Evolutionary conservation across 306 rosid species (phyloP).

Genomic region (Mucuna pruriens): DNA sequence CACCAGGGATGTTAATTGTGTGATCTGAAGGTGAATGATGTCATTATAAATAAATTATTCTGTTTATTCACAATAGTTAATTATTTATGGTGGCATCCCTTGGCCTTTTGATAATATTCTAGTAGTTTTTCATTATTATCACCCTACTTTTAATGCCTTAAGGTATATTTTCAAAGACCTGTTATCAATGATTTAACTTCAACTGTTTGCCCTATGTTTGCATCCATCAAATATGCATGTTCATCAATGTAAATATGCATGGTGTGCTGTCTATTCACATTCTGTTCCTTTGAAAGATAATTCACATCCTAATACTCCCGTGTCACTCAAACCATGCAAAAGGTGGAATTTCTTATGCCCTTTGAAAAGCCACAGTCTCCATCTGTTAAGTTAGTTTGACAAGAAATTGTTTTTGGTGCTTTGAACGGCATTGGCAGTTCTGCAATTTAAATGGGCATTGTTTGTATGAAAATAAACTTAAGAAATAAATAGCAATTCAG

Average conservation of each 20-base stretch:
- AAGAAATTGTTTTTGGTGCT: not conserved
- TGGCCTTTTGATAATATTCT: not conserved
- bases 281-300: not conserved
- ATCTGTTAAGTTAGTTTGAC: constrained; percentile 8
- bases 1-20: not conserved
- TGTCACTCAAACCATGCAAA: not conserved
- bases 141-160: not conserved
- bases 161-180: not conserved
- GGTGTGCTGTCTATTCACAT: not conserved
- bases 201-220: not conserved
- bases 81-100: constrained; percentile 1
- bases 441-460: not conserved
- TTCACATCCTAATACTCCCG: not conserved
- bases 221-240: not conserved
- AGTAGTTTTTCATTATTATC: not conserved
- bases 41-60: not conserved
- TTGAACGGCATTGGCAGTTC: not conserved
- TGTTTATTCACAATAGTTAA: constrained; percentile 4
- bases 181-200: not conserved
- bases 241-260: not conserved
- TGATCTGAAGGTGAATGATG: constrained; percentile 13
- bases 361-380: not conserved
- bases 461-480: not conserved
- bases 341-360: not conserved
- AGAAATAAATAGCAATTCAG: not conserved